Evolutionary conservation across 495 filamentous ascomycete genomes (phyloP).

Genomic region (Copromyces sp.): DNA sequence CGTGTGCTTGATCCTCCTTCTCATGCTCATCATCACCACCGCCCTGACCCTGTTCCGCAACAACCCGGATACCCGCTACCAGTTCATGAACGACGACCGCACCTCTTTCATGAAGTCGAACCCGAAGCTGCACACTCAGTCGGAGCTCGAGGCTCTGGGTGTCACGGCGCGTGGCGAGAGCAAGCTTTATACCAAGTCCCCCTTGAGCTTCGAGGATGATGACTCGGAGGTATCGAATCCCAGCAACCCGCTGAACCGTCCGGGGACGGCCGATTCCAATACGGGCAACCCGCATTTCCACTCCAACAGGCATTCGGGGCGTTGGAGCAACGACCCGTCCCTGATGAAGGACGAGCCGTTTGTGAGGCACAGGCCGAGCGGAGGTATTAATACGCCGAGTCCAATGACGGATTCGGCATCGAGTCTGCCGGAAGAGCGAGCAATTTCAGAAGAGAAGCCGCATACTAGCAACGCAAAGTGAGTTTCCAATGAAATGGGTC

Average conservation of each 20-base stretch:
- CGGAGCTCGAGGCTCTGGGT: slow-evolving; percentile 86
- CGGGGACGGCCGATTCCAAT: slow-evolving; percentile 8
- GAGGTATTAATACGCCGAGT: slow-evolving; percentile 16
- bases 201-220: slow-evolving; percentile 66
- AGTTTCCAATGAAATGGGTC: slow-evolving; percentile 5
- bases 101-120: slow-evolving; percentile 98
- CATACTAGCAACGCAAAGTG: slow-evolving; percentile 34
- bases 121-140: slow-evolving; percentile 62
- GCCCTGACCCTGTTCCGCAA: slow-evolving; percentile 76
- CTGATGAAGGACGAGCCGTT: slow-evolving; percentile 1
- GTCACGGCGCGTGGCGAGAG: slow-evolving; percentile 79
- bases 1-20: slow-evolving; percentile 73
- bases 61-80: slow-evolving; percentile 93
- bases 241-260: slow-evolving; percentile 21
- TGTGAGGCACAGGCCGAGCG: slow-evolving; percentile 10
- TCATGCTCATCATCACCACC: slow-evolving; percentile 82
- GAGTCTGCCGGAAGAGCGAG: slow-evolving; percentile 3
- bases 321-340: slow-evolving; percentile 4
- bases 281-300: background rate
- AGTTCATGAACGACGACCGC: slow-evolving; percentile 93
- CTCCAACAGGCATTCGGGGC: slow-evolving; percentile 8
- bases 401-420: slow-evolving; percentile 11
- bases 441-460: slow-evolving; percentile 21
- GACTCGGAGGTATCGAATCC: slow-evolving; percentile 47
- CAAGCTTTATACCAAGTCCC: slow-evolving; percentile 54